Base-by-base conservation (phyloP, 2,329 filamentous ascomycete species). In the Tetracladium maxilliforme region DNA sequence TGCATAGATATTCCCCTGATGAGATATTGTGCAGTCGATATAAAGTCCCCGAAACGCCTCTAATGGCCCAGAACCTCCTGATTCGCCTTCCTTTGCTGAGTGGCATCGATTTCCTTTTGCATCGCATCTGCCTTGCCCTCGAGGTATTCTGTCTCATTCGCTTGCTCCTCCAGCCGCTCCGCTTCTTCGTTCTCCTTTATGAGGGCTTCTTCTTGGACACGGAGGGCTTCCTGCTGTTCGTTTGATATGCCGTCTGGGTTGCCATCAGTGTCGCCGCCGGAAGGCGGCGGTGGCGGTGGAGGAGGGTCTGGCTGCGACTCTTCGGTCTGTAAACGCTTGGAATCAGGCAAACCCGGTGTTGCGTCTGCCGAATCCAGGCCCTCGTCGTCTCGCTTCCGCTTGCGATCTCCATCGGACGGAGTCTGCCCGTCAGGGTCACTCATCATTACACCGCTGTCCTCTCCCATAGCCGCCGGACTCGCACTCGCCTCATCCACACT, bases 321-420 rank as follows among this genome's bases (percentile, higher is more conserved):
- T 9, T 35, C 37, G 8, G 23, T 17, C 8, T 14, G n/a, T 4
- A 19, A 27, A 16, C 43, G 41, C 25, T 45, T 47, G 4, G 43
- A 23, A 20, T 32, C 31, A 6, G 27, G 24, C 8, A 8, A 8
- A 23, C 9, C 12, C 21, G 13, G 21, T 8, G 8, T 19, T 6
- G 31, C 32, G 7, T 43, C 40, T 4, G 27, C 32, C 20, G 14
- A 22, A 6, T 36, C 45, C 1, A 38, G 38, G n/a, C 43, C 41
- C n/a, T 54, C 54, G 5, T 58, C 56, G 7, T 58, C 54, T 23
- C 74, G 63, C 46, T 82, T 83, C 7, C 77, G 66, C 46, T 83
- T 82, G 24, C 65, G 53, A 14, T 42, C 35, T 12, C 31, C 35
- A 10, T 37, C 24, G 16, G 18, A 32, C 30, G 30, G 24, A 13